These are phyloP conservation scores for Thielaviopsis euricoi DNA, from an alignment of 2,329 filamentous ascomycete species.

Conservation along the genomic window DNA sequence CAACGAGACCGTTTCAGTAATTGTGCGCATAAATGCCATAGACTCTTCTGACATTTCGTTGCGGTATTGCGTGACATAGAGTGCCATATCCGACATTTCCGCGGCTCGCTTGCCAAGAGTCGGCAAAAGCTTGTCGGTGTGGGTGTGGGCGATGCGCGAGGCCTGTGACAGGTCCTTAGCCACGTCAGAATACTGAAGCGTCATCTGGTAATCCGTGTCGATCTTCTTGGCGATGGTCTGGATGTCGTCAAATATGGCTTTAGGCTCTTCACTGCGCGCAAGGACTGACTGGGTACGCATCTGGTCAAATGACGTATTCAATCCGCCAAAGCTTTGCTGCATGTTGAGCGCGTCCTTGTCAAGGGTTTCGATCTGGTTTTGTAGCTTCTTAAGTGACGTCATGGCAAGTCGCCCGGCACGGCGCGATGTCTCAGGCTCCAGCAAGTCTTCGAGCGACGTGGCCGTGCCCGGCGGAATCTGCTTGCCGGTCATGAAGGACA, in stretches of 20 bases:
- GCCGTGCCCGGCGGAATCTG: slow-evolving; percentile 27
- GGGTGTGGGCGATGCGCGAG: slow-evolving; percentile 45
- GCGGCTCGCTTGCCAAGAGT: slow-evolving; percentile 36
- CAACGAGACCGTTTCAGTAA: slow-evolving; percentile 45
- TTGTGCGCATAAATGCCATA: slow-evolving; percentile 61
- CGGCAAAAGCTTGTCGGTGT: slow-evolving; percentile 45
- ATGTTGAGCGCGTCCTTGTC: slow-evolving; percentile 44
- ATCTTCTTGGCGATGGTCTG: slow-evolving; percentile 77
- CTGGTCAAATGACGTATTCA: slow-evolving; percentile 47
- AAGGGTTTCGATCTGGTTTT: slow-evolving; percentile 40
- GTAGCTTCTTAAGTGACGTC: slow-evolving; percentile 42
- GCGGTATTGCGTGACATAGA: slow-evolving; percentile 45
- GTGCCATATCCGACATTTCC: slow-evolving; percentile 46
- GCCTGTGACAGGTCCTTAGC: slow-evolving; percentile 42
- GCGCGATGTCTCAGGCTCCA: slow-evolving; percentile 57
- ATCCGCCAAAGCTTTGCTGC: slow-evolving; percentile 29
- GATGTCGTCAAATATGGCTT: slow-evolving; percentile 64
- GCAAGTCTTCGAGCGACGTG: slow-evolving; percentile 54
- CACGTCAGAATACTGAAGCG: slow-evolving; percentile 50
- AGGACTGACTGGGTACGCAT: slow-evolving; percentile 36
- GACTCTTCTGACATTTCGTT: slow-evolving; percentile 51
- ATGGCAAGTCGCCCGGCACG: slow-evolving; percentile 53
- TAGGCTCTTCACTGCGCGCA: slow-evolving; percentile 44
- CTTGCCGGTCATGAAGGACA: slow-evolving; percentile 42
- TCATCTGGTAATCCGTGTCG: slow-evolving; percentile 66